Evolutionary conservation across 768 basidiomycete genomes (phyloP), one percentile per base, ranked within the genome.

Genomic region (Boletus pseudopeckii): DNA sequence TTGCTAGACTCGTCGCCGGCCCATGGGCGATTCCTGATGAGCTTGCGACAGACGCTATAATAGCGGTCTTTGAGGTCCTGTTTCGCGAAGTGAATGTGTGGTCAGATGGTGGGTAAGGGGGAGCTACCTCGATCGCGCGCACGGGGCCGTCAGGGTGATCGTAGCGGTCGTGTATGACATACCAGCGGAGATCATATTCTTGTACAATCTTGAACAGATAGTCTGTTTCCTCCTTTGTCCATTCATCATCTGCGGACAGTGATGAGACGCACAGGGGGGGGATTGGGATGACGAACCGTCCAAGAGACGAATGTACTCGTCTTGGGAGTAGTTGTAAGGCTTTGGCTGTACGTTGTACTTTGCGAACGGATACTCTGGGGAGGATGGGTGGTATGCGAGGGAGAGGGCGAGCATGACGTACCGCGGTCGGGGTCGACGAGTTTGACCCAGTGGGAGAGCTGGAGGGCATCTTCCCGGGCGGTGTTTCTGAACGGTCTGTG

Each of bases 191-290:
- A 68, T 98, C 95, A 60, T 89, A 98, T 48, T 90, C 85, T 46
- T 80, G 78, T 9, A 88, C 85, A 9, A 96, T 70, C 4, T 73
- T 74, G 71, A 98, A 96, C 1, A 99, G 80, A 65, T 98, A 92
- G 66, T 92, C 89, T 0, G 97, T 98, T 71, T 98, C 94, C 60
- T 93, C 91, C 61, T 87, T 88, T 7, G 90, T 81, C 97, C 97
- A 98, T 55, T 87, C 86, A 10, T 74, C 74, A 62, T 95, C 96
- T 86, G 50, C 24, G 50, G 28, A 18, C 7, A 17, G 38, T 2
- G 5, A 38, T 41, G 52, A 56, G 39, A 39, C 11, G 33, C 15
- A 32, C 13, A 45, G 9, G 26, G 10, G 11, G 40, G 15, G 3
- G 0, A 1, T 0, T 1, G 9, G 22, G 44, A 24, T 2, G 33